Conservation (phyloP, 441 rosid species). For the Populus hybrid region DNA sequence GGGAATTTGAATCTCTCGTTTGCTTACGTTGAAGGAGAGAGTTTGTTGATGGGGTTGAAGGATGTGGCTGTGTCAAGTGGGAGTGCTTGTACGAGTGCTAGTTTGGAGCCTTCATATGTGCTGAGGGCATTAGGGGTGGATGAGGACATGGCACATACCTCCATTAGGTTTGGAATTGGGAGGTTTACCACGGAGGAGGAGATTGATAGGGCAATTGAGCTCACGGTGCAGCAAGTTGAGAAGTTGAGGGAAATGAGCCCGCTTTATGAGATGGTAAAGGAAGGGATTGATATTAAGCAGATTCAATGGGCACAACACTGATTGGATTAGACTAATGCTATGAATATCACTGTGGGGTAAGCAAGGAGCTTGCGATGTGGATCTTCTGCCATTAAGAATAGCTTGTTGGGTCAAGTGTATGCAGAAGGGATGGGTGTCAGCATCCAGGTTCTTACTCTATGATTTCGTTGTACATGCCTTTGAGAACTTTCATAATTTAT, state of each 20-base stretch:
- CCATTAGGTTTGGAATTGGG: conserved; percentile 91
- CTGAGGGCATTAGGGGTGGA: conserved; percentile 94
- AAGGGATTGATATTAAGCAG: conserved; percentile 83
- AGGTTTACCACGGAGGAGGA: conserved; percentile 92
- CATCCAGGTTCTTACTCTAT: conserved; percentile 19
- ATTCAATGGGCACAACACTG: conserved; percentile 96
- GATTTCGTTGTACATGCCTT: conserved; percentile 19
- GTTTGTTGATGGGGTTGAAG: conserved; percentile 95
- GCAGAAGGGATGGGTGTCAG: conserved; percentile 1
- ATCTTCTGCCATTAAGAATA: conserved; percentile 8
- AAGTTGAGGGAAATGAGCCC: conserved; percentile 98
- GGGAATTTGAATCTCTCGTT: conserved; percentile 91
- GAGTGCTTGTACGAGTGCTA: conserved; percentile 96
- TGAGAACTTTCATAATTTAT: conserved; percentile 20
- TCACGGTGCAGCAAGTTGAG: conserved; percentile 79
- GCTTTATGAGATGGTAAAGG: conserved; percentile 90
- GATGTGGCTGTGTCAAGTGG: conserved; percentile 98
- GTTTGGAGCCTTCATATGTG: conserved; percentile 92
- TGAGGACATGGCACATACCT: conserved; percentile 98
- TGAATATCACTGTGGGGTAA: neutral
- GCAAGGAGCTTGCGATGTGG: conserved; percentile 8
- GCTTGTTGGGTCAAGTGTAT: conserved; percentile 8
- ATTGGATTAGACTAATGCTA: conserved; percentile 15
- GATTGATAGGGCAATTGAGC: conserved; percentile 77
- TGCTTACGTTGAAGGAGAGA: conserved; percentile 97